These are phyloP conservation scores for Apocynum venetum DNA, from an alignment of 257 asterid genomes.

Conservation along the genomic window DNA sequence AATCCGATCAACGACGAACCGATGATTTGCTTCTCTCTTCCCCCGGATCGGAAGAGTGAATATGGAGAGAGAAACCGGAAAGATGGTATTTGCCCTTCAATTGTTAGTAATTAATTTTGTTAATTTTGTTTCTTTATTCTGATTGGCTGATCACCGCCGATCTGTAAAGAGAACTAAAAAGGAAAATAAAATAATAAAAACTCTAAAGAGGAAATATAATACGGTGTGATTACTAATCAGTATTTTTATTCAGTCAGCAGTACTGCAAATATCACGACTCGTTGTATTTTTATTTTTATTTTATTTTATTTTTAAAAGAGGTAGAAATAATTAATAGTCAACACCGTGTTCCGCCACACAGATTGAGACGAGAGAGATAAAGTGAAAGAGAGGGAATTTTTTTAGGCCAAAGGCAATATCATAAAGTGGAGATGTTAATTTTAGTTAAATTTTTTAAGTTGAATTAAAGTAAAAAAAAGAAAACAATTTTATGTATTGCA, in stretches of 20 bases:
- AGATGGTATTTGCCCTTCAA: conserved; percentile 4
- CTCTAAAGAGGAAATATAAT: neutral
- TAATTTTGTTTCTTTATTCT: neutral
- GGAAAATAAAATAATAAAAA: neutral
- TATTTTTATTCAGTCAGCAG: neutral
- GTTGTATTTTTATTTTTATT: too few species aligned
- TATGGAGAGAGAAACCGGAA: conserved; percentile 21
- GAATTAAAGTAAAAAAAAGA: too few species aligned
- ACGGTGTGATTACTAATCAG: neutral
- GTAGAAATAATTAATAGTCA: neutral
- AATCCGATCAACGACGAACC: neutral
- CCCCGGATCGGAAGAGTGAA: conserved; percentile 39
- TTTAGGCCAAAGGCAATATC: too few species aligned
- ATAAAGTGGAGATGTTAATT: too few species aligned
- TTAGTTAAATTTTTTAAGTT: too few species aligned
- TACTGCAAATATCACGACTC: neutral
- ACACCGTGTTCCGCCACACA: conserved; percentile 18
- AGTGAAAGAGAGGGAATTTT: conserved; percentile 9
- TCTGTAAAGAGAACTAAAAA: neutral
- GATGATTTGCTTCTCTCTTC: conserved; percentile 19
- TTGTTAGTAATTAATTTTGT: neutral
- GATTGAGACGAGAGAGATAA: neutral
- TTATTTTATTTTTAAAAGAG: too few species aligned
- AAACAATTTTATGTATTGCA: too few species aligned
- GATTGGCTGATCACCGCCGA: conserved; percentile 11